These are phyloP conservation scores for Thymus quinquecostatus DNA, from an alignment of 257 asterid genomes.

Conservation along the genomic window DNA sequence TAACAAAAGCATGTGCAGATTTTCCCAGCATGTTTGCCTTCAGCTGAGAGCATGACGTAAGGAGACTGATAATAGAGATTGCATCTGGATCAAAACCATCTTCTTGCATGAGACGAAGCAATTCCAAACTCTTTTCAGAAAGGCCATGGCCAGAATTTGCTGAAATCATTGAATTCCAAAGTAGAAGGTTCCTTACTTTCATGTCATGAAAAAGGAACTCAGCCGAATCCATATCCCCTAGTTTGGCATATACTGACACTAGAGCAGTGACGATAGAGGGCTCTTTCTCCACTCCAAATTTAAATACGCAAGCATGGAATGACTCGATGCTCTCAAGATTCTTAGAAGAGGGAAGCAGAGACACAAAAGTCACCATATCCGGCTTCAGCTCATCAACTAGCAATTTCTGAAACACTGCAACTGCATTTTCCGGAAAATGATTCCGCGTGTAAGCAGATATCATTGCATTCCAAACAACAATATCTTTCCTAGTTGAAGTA, in stretches of 20 bases:
- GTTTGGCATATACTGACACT: constrained; percentile 56
- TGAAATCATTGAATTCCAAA: constrained; percentile 72
- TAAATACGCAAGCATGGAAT: constrained; percentile 53
- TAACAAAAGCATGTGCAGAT: constrained; percentile 57
- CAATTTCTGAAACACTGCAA: constrained; percentile 45
- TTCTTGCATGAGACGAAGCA: constrained; percentile 53
- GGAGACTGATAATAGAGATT: constrained; percentile 51
- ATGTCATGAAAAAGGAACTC: constrained; percentile 45
- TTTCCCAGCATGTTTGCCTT: constrained; percentile 52
- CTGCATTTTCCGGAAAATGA: constrained; percentile 38
- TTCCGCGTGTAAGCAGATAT: constrained; percentile 53
- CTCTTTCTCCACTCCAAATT: constrained; percentile 50
- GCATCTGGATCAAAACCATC: constrained; percentile 61
- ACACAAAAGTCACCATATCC: constrained; percentile 56
- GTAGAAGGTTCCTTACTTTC: constrained; percentile 36
- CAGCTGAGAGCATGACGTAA: constrained; percentile 55
- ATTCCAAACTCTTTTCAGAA: constrained; percentile 41
- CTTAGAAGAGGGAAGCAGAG: constrained; percentile 57
- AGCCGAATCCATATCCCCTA: constrained; percentile 52
- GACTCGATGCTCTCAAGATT: constrained; percentile 37
- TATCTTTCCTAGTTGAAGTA: constrained; percentile 29
- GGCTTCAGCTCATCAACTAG: constrained; percentile 44
- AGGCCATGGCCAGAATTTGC: constrained; percentile 49
- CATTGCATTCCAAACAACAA: constrained; percentile 61
- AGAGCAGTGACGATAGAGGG: constrained; percentile 55